Base-by-base conservation (phyloP, 2,329 filamentous ascomycete species). In the Fusarium sororula region DNA sequence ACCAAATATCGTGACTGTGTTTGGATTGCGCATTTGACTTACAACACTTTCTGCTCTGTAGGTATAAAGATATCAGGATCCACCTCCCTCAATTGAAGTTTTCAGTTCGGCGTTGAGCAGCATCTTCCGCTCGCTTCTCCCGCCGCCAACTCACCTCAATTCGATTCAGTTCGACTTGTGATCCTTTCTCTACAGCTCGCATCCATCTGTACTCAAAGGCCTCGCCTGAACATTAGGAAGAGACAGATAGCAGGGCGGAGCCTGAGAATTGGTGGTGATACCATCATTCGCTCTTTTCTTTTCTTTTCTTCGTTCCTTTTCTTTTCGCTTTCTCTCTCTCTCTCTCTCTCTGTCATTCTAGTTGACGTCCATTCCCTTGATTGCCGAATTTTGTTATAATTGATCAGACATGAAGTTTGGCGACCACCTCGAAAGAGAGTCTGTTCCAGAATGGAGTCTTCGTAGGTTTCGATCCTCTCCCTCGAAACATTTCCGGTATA, bases 371-470 rank as follows among this genome's bases (percentile, higher is more conserved):
- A 37, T 22, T 41, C 35, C n/a, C 14, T 51, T 63, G 47, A 68
- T 68, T 73, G 48, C 38, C 37, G 12, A 18, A 35, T 22, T 37
- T 38, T 57, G 56, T 41, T 24, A 15, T 15, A 26, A 15, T 26
- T 28, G 14, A 35, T 26, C 55, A 54, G 80, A 57, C 59, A 84
- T 84, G 83, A 84, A 84, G 77, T 84, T 82, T 76, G 83, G 83
- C 64, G 74, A 82, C 74, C 92, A 90, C 70, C 87, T 96, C 70
- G 90, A 92, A 80, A 88, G 90, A 82, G 89, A 93, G 81, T 95
- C 93, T 53, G 93, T 95, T 79, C 93, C 93, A 73, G 90, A 93
- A 89, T 96, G 93, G 93, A 93, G 89, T 78, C 87, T 94, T 74
- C 92, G 92, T 94, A 85, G 79, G 86, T 85, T 53, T 32, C n/a